Percentiles rank a stretch among this genome's conserved stretches.
phyloP scores from a whole-genome alignment of 1,284 basidiomycete species.

The Ceratobasidium theobromae region DNA sequence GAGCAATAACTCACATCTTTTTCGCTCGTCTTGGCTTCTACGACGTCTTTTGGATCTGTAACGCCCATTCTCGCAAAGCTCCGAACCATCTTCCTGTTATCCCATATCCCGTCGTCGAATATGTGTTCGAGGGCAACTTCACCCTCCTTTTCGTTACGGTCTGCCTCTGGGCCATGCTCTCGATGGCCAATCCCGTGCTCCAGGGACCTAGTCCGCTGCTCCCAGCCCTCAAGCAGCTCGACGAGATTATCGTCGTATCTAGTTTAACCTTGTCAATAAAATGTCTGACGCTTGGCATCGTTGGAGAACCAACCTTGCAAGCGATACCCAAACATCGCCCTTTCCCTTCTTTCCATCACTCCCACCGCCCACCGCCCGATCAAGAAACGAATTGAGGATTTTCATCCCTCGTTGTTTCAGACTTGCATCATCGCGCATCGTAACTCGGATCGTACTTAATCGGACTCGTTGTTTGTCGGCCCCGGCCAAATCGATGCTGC shows the following conservation, averaged over 20 bases:
- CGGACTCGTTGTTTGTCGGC: constrained; percentile 54
- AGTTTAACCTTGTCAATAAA: not conserved
- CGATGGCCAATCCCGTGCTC: constrained; percentile 48
- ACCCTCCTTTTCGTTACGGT: constrained; percentile 43
- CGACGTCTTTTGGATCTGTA: constrained; percentile 40
- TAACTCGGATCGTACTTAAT: constrained; percentile 50
- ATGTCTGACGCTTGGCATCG: not conserved
- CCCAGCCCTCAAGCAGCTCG: constrained; percentile 60
- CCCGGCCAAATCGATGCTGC: constrained; percentile 60
- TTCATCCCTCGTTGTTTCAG: constrained; percentile 47
- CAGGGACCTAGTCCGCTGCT: constrained; percentile 51
- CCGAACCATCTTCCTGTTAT: constrained; percentile 72
- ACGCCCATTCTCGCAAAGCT: constrained; percentile 65
- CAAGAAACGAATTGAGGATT: not conserved
- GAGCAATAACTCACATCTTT: constrained; percentile 43
- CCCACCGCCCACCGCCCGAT: constrained; percentile 32
- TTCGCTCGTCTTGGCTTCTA: constrained; percentile 38
- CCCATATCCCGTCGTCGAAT: constrained; percentile 62
- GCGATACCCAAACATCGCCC: constrained; percentile 66
- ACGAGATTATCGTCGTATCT: constrained; percentile 68
- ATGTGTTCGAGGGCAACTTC: constrained; percentile 44
- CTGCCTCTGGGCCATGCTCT: constrained; percentile 45
- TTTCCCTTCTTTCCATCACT: constrained; percentile 38
- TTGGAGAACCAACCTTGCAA: constrained; percentile 54
- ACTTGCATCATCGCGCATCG: constrained; percentile 28